Percentiles rank a stretch among this genome's conserved stretches.
phyloP scores from a whole-genome alignment of 768 basidiomycete genomes.

The Collybiopsis luxurians region DNA sequence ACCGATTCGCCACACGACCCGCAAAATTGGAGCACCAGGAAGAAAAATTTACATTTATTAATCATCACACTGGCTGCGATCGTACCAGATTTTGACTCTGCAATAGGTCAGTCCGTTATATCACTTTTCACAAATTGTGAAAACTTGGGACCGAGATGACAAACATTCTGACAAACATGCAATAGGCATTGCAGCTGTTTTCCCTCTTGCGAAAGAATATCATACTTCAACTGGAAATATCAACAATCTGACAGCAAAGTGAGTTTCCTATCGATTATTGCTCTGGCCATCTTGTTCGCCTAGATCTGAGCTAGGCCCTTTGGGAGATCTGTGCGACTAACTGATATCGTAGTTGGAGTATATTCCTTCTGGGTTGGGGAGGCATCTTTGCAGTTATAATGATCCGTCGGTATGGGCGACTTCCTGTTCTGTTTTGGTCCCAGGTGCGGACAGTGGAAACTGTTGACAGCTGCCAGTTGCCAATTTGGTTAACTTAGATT shows the following conservation, averaged over 20 bases:
- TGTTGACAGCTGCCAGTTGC: not conserved
- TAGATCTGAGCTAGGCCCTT: too few species aligned
- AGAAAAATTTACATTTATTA: conserved; percentile 47
- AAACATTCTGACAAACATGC: too few species aligned
- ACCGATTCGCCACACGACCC: conserved; percentile 28
- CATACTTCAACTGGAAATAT: conserved; percentile 47
- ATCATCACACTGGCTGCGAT: conserved; percentile 57
- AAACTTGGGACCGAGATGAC: too few species aligned
- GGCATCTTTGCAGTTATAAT: conserved; percentile 49
- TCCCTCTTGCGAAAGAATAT: conserved; percentile 50
- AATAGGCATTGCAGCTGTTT: conserved; percentile 53
- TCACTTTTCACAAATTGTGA: not conserved
- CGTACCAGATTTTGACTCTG: conserved; percentile 61
- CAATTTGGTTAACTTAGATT: conserved; percentile 24
- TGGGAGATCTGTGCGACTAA: too few species aligned
- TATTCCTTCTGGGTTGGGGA: conserved; percentile 44
- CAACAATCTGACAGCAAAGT: conserved; percentile 56
- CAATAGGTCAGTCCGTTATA: conserved; percentile 34
- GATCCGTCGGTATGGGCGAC: conserved; percentile 52
- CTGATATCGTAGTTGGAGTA: conserved; percentile 39
- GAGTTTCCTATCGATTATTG: too few species aligned
- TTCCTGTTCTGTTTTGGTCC: conserved; percentile 60
- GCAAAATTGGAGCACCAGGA: conserved; percentile 46
- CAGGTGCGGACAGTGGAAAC: conserved; percentile 2
- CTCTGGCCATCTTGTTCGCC: too few species aligned